Evolutionary conservation across 345 rosid species (phyloP).

Genomic region (Excoecaria cochinchinensis): DNA sequence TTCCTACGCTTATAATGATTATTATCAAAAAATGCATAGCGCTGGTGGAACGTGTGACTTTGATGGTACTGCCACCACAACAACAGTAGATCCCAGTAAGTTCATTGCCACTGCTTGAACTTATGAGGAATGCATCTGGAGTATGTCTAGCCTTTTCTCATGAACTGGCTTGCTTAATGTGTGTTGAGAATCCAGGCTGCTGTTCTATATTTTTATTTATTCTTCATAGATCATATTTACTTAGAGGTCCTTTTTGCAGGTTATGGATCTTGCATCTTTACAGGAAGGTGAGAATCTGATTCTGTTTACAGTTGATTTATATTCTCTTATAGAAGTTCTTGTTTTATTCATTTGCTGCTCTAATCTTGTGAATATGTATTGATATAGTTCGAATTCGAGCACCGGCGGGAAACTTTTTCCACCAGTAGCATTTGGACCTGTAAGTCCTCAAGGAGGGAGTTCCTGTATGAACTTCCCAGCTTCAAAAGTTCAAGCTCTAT

Average conservation of each 20-base stretch:
- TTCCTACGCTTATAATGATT: constrained; percentile 87
- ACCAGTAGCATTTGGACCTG: constrained; percentile 63
- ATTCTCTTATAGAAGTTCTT: background rate
- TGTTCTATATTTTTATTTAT: background rate
- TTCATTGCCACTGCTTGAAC: constrained; percentile 16
- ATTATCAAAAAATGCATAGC: constrained; percentile 73
- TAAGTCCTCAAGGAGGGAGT: constrained; percentile 50
- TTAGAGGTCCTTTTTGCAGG: constrained; percentile 46
- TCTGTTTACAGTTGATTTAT: background rate
- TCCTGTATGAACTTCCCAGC: constrained; percentile 25
- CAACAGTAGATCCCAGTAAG: constrained; percentile 78
- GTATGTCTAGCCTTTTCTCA: background rate
- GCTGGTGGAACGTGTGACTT: constrained; percentile 88
- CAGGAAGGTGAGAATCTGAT: constrained; percentile 66
- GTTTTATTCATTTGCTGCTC: background rate
- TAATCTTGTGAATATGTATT: constrained; percentile 15
- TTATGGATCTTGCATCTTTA: constrained; percentile 59
- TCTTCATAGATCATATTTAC: constrained; percentile 7
- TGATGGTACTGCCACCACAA: constrained; percentile 69
- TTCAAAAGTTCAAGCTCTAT: constrained; percentile 28
- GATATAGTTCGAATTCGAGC: constrained; percentile 51
- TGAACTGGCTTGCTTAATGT: background rate
- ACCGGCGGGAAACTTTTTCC: constrained; percentile 37
- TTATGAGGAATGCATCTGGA: background rate
- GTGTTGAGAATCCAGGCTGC: background rate